Percentiles rank a stretch among this genome's conserved stretches.
These are phyloP conservation scores for Phaffomyces antillensis DNA, from an alignment of 805 yeast genomes.

Conservation along the genomic window DNA sequence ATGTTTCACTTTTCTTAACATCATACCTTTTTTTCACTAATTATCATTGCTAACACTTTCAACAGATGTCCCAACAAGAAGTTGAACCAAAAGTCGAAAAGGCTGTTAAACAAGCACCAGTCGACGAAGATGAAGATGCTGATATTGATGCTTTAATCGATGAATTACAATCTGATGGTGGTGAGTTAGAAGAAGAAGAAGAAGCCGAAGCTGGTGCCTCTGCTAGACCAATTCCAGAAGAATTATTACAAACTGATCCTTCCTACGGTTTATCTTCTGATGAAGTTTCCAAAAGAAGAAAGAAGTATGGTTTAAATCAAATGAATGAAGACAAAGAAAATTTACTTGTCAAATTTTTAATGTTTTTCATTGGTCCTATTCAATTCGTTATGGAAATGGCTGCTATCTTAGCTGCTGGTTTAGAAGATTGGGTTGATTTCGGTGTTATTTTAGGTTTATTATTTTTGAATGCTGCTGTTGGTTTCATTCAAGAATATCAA, in stretches of 20 bases:
- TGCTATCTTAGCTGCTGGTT: constrained; percentile 91
- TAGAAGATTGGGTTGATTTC: constrained; percentile 97
- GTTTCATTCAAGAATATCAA: constrained; percentile 95
- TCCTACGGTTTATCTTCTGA: constrained; percentile 67
- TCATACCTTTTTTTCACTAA: background rate
- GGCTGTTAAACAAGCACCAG: constrained; percentile 38
- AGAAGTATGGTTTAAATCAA: constrained; percentile 85
- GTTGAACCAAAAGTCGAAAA: constrained; percentile 49
- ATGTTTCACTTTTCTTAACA: background rate
- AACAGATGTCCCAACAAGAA: constrained; percentile 19
- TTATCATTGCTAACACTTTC: background rate
- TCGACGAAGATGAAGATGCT: constrained; percentile 56
- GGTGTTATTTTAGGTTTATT: constrained; percentile 92
- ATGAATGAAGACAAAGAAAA: constrained; percentile 87
- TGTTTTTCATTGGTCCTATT: constrained; percentile 92
- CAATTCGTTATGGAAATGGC: constrained; percentile 98
- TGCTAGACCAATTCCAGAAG: constrained; percentile 80
- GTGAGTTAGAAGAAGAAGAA: constrained; percentile 41
- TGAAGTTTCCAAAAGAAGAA: constrained; percentile 76
- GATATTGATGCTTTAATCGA: constrained; percentile 67
- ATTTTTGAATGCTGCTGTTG: constrained; percentile 83
- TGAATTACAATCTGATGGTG: constrained; percentile 66
- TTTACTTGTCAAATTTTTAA: constrained; percentile 67
- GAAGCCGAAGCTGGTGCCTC: constrained; percentile 44
- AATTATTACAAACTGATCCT: constrained; percentile 76